Evolutionary conservation across 177 flowering plant species (phyloP).

Genomic region (Vitis hybrid): DNA sequence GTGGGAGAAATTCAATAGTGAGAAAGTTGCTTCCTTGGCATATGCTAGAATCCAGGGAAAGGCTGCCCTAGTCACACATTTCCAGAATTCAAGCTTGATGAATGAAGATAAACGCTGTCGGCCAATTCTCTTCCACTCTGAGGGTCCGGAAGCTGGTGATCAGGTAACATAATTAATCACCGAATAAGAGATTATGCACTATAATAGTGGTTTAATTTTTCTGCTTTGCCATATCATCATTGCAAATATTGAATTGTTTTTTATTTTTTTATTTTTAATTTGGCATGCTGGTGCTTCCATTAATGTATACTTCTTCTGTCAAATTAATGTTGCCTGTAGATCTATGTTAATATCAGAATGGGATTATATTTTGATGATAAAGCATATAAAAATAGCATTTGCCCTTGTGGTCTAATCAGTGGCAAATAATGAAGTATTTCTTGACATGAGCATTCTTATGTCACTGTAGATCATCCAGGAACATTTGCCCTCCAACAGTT

Average conservation of each 20-base stretch:
- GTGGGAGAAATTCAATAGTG: constrained; percentile 77
- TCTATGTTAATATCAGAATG: no score
- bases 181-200: neutral
- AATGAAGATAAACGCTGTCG: constrained; percentile 79
- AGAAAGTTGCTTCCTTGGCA: constrained; percentile 70
- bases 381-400: no score
- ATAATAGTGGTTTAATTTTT: neutral
- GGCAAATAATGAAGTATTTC: no score
- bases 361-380: no score
- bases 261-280: neutral
- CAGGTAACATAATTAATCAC: constrained; percentile 32
- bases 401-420: neutral
- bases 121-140: constrained; percentile 62
- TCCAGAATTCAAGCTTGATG: constrained; percentile 74
- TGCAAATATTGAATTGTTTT: neutral
- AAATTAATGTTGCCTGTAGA: no score
- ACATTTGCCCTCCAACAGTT: constrained; percentile 29
- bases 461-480: constrained; percentile 28
- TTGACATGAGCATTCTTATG: no score
- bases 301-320: no score
- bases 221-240: neutral
- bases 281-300: neutral
- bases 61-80: constrained; percentile 57
- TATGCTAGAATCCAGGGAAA: constrained; percentile 80
- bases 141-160: constrained; percentile 43